Base-by-base conservation (phyloP, 306 rosid species). In the Trichosanthes truncata region DNA sequence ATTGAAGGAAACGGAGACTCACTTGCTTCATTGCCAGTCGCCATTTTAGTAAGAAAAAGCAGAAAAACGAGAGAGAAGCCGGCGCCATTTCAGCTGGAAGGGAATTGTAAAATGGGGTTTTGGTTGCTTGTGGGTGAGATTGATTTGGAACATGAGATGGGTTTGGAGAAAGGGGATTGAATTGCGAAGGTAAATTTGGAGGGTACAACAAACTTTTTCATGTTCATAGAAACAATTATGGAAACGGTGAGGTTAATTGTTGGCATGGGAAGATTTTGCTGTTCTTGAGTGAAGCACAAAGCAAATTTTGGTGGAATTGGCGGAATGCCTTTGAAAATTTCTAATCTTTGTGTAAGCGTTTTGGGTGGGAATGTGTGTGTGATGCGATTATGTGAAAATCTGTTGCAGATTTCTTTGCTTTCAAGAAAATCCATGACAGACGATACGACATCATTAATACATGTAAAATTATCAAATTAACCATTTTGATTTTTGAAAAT, bases 31-130 rank as follows among this genome's bases (percentile, higher is more conserved):
- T 18, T 15, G 23, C 59, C 0, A 5, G 51, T 74, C 72, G 82
- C 80, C 56, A 25, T 76, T 60, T 65, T 71, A 75, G 86, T 87
- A 81, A 90, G 79, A 85, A 87, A 59, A 82, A 86, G 84, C 38
- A 88, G 79, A 79, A 92, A 76, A 74, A 87, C 80, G 84, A 94
- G 91, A 83, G 91, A 85, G 71, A 87, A 56, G 62, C 84, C 83
- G 87, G 89, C 91, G 79, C 86, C 84, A 82, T 10, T 81, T 82
- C 59, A 20, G 18, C 25, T 53, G 23, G 59, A 53, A 15, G 18
- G 59, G 59, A 20, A 53, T 53, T 53, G 45, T 4, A 25, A 53
- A 53, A 53, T 53, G 45, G 59, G 59, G 59, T 18, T 53, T 53
- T 5, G 6, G 6, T 53, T 17, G 6, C 59, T 20, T 1, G 23